These are phyloP conservation scores for Penicillium coffeae DNA, from an alignment of 495 filamentous ascomycete species.

Conservation along the genomic window DNA sequence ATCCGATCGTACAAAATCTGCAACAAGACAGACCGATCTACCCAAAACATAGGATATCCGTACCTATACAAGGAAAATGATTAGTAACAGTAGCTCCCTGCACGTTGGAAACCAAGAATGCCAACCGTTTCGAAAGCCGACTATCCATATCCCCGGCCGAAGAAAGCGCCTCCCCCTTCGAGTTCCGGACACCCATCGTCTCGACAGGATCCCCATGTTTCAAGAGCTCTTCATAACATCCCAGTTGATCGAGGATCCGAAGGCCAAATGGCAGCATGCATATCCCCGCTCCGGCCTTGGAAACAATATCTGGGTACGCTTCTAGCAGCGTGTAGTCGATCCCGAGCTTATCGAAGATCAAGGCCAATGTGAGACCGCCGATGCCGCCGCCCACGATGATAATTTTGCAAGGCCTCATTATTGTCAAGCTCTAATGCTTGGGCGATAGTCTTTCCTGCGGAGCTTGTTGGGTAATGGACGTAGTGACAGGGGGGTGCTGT, in stretches of 20 bases:
- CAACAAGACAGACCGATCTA: neutral
- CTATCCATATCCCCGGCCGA: neutral
- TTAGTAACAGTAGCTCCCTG: too few relatives aligned
- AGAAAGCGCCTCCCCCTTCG: neutral
- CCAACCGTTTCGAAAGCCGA: neutral
- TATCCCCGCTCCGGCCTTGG: slow-evolving; percentile 10
- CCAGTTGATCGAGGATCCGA: slow-evolving; percentile 19
- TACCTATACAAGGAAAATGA: neutral
- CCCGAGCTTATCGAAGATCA: slow-evolving; percentile 5
- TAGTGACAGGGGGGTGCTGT: too few relatives aligned
- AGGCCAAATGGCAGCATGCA: slow-evolving; percentile 13
- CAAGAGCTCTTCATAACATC: slow-evolving; percentile 2
- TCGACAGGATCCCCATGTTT: neutral
- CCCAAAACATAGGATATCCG: neutral
- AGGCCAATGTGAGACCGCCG: slow-evolving; percentile 33
- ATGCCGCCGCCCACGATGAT: slow-evolving; percentile 44
- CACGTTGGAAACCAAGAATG: neutral
- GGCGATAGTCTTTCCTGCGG: too few relatives aligned
- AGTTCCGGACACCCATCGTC: neutral
- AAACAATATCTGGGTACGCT: slow-evolving; percentile 1
- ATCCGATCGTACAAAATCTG: neutral
- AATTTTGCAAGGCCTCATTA: slow-evolving; percentile 23
- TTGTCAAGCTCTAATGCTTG: too few relatives aligned
- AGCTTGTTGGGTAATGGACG: too few relatives aligned
- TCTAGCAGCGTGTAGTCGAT: slow-evolving; percentile 21